Percentiles rank a stretch among this genome's conserved stretches.
These are phyloP conservation scores for Phlebiopsis gigantea DNA, from an alignment of 768 basidiomycete species.

Conservation along the genomic window DNA sequence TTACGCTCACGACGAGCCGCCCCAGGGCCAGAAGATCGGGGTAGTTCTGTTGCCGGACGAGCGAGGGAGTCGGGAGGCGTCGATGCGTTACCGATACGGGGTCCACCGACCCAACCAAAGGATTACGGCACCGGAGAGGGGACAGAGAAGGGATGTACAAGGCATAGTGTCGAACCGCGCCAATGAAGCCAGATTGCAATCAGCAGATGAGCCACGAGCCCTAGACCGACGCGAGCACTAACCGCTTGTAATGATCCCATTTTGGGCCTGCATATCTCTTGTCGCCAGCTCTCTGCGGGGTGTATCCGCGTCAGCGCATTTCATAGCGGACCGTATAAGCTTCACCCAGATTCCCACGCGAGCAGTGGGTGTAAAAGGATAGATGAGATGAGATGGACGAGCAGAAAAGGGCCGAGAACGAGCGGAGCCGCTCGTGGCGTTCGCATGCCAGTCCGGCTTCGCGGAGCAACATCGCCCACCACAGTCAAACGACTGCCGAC, in stretches of 20 bases:
- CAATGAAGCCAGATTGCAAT: background rate
- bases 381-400: constrained; percentile 2
- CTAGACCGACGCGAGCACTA: constrained; percentile 15
- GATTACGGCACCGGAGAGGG: constrained; percentile 1
- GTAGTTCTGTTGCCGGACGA: constrained; percentile 24
- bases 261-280: constrained; percentile 52
- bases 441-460: constrained; percentile 1
- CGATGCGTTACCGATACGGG: background rate
- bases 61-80: background rate
- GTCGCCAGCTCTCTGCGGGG: constrained; percentile 36
- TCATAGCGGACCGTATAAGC: background rate
- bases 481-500: background rate
- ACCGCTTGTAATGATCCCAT: constrained; percentile 59
- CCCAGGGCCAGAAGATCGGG: constrained; percentile 33
- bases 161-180: background rate
- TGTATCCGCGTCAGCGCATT: background rate
- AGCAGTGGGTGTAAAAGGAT: background rate
- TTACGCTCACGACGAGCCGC: constrained; percentile 2
- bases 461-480: background rate
- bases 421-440: background rate
- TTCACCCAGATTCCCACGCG: background rate
- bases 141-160: background rate
- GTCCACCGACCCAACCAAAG: background rate
- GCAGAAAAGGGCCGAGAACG: constrained; percentile 4
- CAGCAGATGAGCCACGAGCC: background rate